These are phyloP conservation scores for Aspergillus carbonarius DNA, from an alignment of 2,329 filamentous ascomycete species.

Conservation along the genomic window DNA sequence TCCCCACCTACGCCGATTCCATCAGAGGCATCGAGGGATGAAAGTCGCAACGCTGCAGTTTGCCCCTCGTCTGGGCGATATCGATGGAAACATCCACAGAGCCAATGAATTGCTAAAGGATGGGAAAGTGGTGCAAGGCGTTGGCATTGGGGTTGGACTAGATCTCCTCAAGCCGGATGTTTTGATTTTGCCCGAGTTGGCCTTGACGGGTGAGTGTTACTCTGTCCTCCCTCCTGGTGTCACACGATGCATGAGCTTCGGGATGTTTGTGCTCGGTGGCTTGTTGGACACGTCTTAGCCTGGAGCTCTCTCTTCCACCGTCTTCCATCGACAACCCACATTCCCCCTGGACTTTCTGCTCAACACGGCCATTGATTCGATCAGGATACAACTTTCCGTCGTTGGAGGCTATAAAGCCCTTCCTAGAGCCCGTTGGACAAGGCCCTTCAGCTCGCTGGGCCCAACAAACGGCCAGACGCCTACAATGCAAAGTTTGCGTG, in stretches of 20 bases:
- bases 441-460: constrained; percentile 61
- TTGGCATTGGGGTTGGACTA: constrained; percentile 13
- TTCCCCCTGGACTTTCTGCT: background rate
- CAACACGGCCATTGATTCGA: background rate
- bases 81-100: constrained; percentile 45
- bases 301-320: background rate
- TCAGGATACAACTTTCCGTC: constrained; percentile 64
- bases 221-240: constrained; percentile 1
- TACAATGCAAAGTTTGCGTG: constrained; percentile 61
- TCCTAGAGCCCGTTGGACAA: constrained; percentile 57
- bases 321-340: background rate
- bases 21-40: constrained; percentile 33
- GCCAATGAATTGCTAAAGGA: constrained; percentile 45
- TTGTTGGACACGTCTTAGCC: background rate
- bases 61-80: constrained; percentile 43
- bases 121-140: constrained; percentile 23
- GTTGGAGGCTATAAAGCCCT: constrained; percentile 56
- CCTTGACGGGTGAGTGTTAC: constrained; percentile 54
- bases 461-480: constrained; percentile 51
- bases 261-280: background rate
- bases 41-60: constrained; percentile 51
- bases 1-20: background rate
- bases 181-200: constrained; percentile 62
- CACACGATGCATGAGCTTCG: background rate
- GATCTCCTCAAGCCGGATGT: constrained; percentile 49